A percentile compares a stretch with the other conserved stretches of the same genome.
These are phyloP conservation scores for Suillus luteus DNA, from an alignment of 768 basidiomycete genomes.

Conservation along the genomic window DNA sequence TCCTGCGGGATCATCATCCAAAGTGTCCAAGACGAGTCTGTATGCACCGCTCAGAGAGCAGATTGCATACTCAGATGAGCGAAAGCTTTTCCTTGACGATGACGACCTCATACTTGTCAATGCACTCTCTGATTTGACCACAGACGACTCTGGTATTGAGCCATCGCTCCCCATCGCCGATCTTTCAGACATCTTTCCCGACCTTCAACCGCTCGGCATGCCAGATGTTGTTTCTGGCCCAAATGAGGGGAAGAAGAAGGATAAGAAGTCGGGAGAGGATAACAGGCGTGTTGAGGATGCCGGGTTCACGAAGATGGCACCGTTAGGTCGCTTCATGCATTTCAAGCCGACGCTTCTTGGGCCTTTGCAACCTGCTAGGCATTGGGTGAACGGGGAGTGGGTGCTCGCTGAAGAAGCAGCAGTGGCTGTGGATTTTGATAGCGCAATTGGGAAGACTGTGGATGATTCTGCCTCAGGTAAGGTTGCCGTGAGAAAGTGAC, in stretches of 20 bases:
- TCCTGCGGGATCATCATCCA: constrained; percentile 34
- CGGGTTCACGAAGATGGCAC: constrained; percentile 72
- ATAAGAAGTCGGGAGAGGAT: constrained; percentile 63
- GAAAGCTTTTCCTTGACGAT: constrained; percentile 55
- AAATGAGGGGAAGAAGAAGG: constrained; percentile 55
- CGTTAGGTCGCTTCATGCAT: constrained; percentile 77
- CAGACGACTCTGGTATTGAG: constrained; percentile 23
- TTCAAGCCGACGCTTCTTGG: constrained; percentile 83
- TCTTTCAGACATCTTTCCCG: constrained; percentile 79
- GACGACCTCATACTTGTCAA: constrained; percentile 54
- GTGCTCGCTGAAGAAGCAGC: constrained; percentile 58
- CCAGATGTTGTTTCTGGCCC: constrained; percentile 45
- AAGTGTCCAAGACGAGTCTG: constrained; percentile 42
- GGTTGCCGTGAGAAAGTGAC: constrained; percentile 31
- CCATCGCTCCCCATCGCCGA: constrained; percentile 42
- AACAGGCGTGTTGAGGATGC: constrained; percentile 79
- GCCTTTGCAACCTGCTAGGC: constrained; percentile 78
- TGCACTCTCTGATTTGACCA: constrained; percentile 44
- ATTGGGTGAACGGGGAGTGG: constrained; percentile 68
- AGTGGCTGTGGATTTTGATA: constrained; percentile 42
- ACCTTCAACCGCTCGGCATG: constrained; percentile 64
- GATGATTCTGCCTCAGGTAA: constrained; percentile 58
- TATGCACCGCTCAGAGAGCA: constrained; percentile 62
- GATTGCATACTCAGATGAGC: constrained; percentile 47
- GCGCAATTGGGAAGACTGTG: constrained; percentile 39